phyloP scores from a whole-genome alignment of 2,329 filamentous ascomycete genomes.

The Diaporthe sp. region DNA sequence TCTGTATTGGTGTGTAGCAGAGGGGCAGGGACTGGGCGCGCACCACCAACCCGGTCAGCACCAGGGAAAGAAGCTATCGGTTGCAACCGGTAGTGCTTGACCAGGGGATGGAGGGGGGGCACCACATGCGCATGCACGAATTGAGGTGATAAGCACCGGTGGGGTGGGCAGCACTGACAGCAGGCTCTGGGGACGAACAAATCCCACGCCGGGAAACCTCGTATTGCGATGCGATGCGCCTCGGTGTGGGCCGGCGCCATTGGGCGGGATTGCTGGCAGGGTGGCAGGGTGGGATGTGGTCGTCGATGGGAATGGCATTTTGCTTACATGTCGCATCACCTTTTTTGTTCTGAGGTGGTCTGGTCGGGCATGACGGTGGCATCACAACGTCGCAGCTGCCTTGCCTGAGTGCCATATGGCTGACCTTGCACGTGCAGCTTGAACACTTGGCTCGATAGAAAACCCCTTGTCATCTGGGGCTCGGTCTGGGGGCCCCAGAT shows the following conservation, averaged over 20 bases:
- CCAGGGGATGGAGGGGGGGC: no score
- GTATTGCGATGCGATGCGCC: conserved; percentile 23
- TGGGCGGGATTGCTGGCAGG: background rate
- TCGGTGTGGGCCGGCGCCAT: conserved; percentile 4
- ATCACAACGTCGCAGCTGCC: background rate
- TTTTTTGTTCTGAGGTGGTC: background rate
- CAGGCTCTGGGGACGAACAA: background rate
- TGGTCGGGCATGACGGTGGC: background rate
- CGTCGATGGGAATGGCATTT: background rate
- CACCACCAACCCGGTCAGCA: background rate
- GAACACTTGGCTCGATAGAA: background rate
- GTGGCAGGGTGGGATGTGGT: background rate
- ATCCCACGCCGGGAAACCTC: conserved; percentile 22
- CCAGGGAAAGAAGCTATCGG: background rate
- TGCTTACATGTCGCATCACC: conserved; percentile 6
- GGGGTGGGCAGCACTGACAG: background rate
- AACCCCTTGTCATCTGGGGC: background rate
- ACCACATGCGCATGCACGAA: background rate
- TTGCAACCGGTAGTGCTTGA: conserved; percentile 17
- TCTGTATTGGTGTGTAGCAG: conserved; percentile 22
- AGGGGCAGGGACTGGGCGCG: background rate
- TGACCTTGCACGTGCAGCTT: background rate
- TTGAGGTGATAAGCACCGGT: background rate
- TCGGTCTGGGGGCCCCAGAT: background rate
- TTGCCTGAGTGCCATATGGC: background rate